These are phyloP conservation scores for Zymoseptoria crescenta DNA, from an alignment of 2,329 filamentous ascomycete species.

Conservation along the genomic window DNA sequence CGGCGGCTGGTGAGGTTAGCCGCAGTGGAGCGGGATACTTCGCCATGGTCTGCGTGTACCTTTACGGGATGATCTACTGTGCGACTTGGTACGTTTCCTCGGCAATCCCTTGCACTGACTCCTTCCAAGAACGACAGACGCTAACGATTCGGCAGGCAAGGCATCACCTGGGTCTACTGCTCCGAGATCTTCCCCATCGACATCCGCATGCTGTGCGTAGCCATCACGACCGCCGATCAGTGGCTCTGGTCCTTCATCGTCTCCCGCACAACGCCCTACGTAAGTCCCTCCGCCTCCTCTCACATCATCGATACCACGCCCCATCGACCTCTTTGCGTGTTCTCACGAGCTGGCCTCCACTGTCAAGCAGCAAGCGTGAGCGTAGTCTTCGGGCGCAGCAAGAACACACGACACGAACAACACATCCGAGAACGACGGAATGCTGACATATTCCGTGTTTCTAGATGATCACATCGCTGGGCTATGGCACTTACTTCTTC, in stretches of 20 bases:
- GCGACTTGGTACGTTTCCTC: constrained; percentile 29
- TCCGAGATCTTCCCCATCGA: constrained; percentile 43
- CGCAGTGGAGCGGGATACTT: constrained; percentile 44
- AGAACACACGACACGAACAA: background rate
- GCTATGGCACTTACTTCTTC: constrained; percentile 35
- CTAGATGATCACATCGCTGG: constrained; percentile 23
- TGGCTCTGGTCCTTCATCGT: constrained; percentile 37
- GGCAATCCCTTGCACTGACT: background rate
- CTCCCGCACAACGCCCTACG: constrained; percentile 31
- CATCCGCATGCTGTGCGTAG: constrained; percentile 35
- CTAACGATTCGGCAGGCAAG: constrained; percentile 17
- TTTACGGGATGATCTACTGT: constrained; percentile 48
- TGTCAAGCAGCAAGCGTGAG: background rate
- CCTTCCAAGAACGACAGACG: background rate
- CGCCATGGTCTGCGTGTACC: constrained; percentile 49
- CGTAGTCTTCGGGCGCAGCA: background rate
- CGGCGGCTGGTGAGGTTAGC: constrained; percentile 36
- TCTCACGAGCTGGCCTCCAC: background rate
- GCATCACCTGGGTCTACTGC: constrained; percentile 13
- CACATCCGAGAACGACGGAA: background rate
- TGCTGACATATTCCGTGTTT: background rate
- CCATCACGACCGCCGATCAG: constrained; percentile 32
- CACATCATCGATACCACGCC: background rate
- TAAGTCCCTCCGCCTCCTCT: constrained; percentile 18
- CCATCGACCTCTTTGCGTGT: background rate